Evolutionary conservation across 2,329 filamentous ascomycete species (phyloP).

Genomic region (Fusarium sp.): DNA sequence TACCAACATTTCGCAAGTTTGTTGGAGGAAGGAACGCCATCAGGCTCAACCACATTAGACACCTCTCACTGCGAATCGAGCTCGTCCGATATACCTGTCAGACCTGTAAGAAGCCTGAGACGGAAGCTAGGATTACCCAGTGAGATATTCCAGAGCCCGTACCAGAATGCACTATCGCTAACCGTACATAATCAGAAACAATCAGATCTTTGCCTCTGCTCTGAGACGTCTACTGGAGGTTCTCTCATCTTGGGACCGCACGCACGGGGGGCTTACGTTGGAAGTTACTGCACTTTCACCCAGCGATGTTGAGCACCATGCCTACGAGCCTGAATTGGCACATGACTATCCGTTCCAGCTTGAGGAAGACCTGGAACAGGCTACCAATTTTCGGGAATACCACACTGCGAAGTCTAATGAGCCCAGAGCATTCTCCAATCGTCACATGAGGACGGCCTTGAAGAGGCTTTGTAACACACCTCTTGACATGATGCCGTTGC

Average conservation of each 20-base stretch:
- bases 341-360: conserved; percentile 10
- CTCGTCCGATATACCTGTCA: background rate
- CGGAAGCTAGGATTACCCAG: background rate
- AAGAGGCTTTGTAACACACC: conserved; percentile 10
- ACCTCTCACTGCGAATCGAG: conserved; percentile 7
- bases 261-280: background rate
- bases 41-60: conserved; percentile 9
- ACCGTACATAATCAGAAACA: conserved; percentile 4
- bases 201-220: background rate
- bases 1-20: background rate
- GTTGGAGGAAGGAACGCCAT: background rate
- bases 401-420: background rate
- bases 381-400: background rate
- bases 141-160: background rate
- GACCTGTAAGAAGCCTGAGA: background rate
- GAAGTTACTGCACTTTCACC: conserved; percentile 20
- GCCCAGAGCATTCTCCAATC: background rate
- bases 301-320: conserved; percentile 11
- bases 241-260: conserved; percentile 9
- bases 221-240: background rate
- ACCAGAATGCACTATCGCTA: background rate
- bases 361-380: background rate
- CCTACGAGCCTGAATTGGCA: background rate
- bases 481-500: conserved; percentile 5
- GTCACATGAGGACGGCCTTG: background rate